Conservation (phyloP, 2,329 filamentous ascomycete genomes). For the Fusarium solani-melongenae region DNA sequence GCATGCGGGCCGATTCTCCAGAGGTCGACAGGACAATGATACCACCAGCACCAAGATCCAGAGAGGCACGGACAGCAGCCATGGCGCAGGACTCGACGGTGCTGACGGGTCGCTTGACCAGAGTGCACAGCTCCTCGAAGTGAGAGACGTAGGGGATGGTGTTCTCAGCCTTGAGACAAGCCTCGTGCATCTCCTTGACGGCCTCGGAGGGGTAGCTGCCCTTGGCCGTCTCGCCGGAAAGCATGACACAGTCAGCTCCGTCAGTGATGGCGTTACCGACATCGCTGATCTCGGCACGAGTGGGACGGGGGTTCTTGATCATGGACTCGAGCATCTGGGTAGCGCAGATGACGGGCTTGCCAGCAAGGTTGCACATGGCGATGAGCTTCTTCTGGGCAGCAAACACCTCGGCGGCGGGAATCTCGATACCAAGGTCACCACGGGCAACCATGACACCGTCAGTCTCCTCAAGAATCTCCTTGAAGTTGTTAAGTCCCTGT, state of each 20-base stretch:
- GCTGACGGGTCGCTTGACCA: constrained; percentile 84
- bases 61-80: constrained; percentile 93
- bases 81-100: constrained; percentile 96
- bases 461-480: constrained; percentile 93
- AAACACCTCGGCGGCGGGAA: constrained; percentile 97
- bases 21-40: constrained; percentile 97
- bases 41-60: constrained; percentile 95
- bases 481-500: constrained; percentile 99
- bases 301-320: constrained; percentile 99
- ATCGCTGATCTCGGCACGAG: constrained; percentile 97
- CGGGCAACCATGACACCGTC: constrained; percentile 99
- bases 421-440: constrained; percentile 96
- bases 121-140: constrained; percentile 92
- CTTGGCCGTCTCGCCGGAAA: constrained; percentile 99
- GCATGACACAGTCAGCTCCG: constrained; percentile 98
- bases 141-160: constrained; percentile 96
- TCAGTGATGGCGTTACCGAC: constrained; percentile 98
- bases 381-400: constrained; percentile 99
- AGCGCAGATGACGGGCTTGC: constrained; percentile 98
- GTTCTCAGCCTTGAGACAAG: constrained; percentile 95
- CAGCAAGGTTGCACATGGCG: constrained; percentile 99
- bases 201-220: constrained; percentile 93
- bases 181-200: constrained; percentile 98
- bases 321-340: constrained; percentile 99
- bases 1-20: constrained; percentile 90